Base-by-base conservation (phyloP, 495 filamentous ascomycete species). In the Neurospora sp. region DNA sequence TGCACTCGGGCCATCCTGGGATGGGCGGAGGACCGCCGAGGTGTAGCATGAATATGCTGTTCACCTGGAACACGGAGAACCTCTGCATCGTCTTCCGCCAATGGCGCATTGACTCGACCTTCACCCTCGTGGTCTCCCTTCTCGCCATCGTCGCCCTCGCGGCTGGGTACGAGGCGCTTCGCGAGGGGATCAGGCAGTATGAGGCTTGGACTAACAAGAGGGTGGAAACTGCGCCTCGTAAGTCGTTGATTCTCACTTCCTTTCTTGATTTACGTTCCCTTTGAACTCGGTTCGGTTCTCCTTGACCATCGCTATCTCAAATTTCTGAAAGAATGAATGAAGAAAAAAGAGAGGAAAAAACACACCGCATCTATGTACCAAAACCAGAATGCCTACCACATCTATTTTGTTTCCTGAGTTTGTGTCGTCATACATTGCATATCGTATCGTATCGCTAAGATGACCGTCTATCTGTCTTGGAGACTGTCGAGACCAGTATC, bases 21-120 rank as follows among this genome's bases (percentile, higher is more conserved):
- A 74, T 75, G 73, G 72, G 42, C 8, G 42, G 59, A 41, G 81
- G 77, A 74, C 69, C 68, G 37, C 53, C 76, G 61, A 81, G 76
- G 82, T 96, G 94, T 87, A 93, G 83, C 80, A 98, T 97, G 93
- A 96, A 93, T 78, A 98, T 97, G 95, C 88, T 98, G 41, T 99
- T 99, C 82, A 99, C 94, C 70, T 98, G 96, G 96, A 87, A 92
- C 76, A 94, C 93, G 20, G 85, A 88, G 65, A 89, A 98, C 82
- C 92, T 99, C 73, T 99, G 96, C 87, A 94, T 99, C 78, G 87
- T 98, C 82, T 99, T 98, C 86, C 89, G 86, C 75, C 88, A 89
- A 83, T 99, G 96, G 96, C 96, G 91, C 78, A 84, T 98, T 81
- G 87, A 83, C 70, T 89, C 88, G 48, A 89, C 89, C n/a, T 72